Evolutionary conservation across 768 basidiomycete species (phyloP), one percentile per base, ranked within the genome.

Genomic region (Botryobasidium botryosum): DNA sequence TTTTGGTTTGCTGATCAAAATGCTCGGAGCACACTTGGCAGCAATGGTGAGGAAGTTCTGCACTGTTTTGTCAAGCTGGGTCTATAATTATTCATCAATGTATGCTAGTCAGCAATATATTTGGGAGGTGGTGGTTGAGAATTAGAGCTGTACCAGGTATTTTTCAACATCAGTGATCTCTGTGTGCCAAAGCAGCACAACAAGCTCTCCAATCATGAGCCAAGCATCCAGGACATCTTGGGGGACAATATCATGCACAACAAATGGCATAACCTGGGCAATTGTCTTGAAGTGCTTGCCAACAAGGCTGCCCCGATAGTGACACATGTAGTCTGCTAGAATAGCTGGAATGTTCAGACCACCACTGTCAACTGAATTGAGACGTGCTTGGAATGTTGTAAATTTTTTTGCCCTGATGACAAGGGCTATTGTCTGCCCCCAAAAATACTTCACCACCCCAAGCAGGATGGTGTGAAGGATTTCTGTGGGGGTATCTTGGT

Each of bases 161-260:
- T 53, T 39, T 4, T 63, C 55, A 15, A 55, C 52, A 38, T 69
- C 51, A 0, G 48, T 36, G n/a, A 70, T 70, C 47, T 61, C 57
- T 0, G 59, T 57, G 7, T 66, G 50, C 70, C 69, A 71, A 0
- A 70, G 51, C 0, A 68, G 53, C 0, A 62, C 58, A 0, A 62
- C 50, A 3, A 69, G 50, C 3, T 44, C 54, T 1, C 56, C 59
- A 1, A 69, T 46, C 0, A 62, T 44, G 0, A 58, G 20, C 68
- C 67, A 68, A 0, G 60, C 47, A 6, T 53, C 51, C 17, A 55
- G 56, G 6, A 48, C 50, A 1, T 56, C 48, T 0, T 15, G 2
- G 2, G 62, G 43, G 1, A 69, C 51, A 10, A 69, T 45, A 25
- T 59, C 68, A 36, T 64, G 53, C 1, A 68, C 25, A 2, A 49